phyloP scores from a whole-genome alignment of 306 rosid genomes.

The Rosa multiflora region DNA sequence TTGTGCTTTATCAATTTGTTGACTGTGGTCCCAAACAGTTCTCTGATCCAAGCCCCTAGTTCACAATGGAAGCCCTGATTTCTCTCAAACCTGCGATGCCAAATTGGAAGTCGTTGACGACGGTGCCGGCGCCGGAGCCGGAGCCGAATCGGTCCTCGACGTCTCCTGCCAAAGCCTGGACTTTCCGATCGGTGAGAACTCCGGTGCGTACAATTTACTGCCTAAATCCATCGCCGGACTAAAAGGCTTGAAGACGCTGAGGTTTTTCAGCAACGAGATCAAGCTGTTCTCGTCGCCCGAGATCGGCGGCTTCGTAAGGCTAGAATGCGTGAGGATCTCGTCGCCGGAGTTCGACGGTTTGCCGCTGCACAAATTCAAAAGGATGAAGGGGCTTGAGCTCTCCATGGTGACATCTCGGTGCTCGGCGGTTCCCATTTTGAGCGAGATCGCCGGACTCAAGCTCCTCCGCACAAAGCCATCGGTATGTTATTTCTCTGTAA shows the following conservation, averaged over 20 bases:
- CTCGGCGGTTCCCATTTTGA: slow-evolving; percentile 69
- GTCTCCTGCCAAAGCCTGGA: slow-evolving; percentile 66
- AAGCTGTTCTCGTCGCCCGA: slow-evolving; percentile 63
- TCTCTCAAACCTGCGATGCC: too few species aligned
- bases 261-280: slow-evolving; percentile 89
- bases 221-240: slow-evolving; percentile 62
- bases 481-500: slow-evolving; percentile 73
- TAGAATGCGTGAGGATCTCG: slow-evolving; percentile 72
- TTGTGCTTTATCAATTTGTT: too few species aligned
- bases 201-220: slow-evolving; percentile 61
- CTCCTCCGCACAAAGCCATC: slow-evolving; percentile 68
- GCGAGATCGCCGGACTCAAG: slow-evolving; percentile 72
- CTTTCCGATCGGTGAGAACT: slow-evolving; percentile 43
- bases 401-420: slow-evolving; percentile 76
- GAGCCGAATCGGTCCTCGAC: slow-evolving; percentile 55
- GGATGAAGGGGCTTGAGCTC: slow-evolving; percentile 87
- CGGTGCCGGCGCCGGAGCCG: not conserved
- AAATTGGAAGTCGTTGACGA: too few species aligned
- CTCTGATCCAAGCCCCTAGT: too few species aligned
- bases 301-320: slow-evolving; percentile 45
- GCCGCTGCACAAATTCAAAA: slow-evolving; percentile 55
- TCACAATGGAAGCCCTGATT: slow-evolving; percentile 56
- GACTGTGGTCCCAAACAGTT: too few species aligned
- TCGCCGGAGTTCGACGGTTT: slow-evolving; percentile 84
- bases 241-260: slow-evolving; percentile 60